Evolutionary conservation across 306 rosid species (phyloP).

Genomic region (Potentilla sterilis): DNA sequence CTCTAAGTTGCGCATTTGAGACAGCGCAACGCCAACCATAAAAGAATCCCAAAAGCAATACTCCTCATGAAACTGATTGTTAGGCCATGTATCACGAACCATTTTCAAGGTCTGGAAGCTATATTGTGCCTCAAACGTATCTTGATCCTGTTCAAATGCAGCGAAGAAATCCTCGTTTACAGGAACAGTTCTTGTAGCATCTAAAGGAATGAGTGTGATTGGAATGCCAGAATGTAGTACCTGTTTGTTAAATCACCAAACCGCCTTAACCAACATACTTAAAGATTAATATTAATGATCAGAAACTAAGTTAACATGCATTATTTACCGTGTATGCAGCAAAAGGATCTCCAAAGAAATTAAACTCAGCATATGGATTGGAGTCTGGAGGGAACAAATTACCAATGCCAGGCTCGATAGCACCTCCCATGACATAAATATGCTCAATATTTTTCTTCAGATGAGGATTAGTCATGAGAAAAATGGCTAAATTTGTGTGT

Average conservation of each 20-base stretch:
- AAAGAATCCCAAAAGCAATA: too few relatives aligned
- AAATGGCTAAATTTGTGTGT: constrained; percentile 58
- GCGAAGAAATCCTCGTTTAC: constrained; percentile 36
- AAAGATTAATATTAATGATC: too few relatives aligned
- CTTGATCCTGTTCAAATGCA: constrained; percentile 44
- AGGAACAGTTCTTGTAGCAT: constrained; percentile 57
- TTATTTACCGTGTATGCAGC: too few relatives aligned
- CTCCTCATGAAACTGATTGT: too few relatives aligned
- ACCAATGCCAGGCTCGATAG: constrained; percentile 18
- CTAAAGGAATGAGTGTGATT: constrained; percentile 61
- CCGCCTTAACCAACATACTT: too few relatives aligned
- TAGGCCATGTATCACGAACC: too few relatives aligned
- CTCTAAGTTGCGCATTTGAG: too few relatives aligned
- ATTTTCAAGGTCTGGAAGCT: constrained; percentile 27
- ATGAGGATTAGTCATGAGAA: constrained; percentile 55
- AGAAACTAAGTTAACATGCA: too few relatives aligned
- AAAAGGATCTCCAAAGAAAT: too few relatives aligned
- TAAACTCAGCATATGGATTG: too few relatives aligned
- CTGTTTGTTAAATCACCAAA: constrained; percentile 18
- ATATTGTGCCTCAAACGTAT: constrained; percentile 52
- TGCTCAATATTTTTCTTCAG: constrained; percentile 40
- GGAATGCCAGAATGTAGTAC: constrained; percentile 69
- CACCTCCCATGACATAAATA: constrained; percentile 60
- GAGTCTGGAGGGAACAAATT: too few relatives aligned
- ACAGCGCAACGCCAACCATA: too few relatives aligned